Conservation (phyloP, 305 asterid species). For the Fraxinus platypoda region DNA sequence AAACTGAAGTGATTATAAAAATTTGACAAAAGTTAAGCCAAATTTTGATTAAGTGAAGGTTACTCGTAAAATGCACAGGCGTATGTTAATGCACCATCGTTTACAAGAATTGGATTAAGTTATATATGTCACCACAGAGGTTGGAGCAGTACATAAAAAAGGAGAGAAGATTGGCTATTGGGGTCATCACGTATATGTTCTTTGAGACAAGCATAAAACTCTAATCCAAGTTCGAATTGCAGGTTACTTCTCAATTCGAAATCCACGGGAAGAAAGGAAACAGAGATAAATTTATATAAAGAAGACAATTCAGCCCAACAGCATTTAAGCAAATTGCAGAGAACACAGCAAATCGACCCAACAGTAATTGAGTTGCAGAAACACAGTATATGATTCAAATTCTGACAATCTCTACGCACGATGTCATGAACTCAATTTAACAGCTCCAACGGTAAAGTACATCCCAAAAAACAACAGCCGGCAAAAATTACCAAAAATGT, state of each 20-base stretch:
- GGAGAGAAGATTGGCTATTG: neutral
- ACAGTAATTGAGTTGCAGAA: neutral
- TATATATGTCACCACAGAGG: neutral
- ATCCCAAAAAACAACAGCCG: constrained; percentile 11
- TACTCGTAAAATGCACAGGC: neutral
- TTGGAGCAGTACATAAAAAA: neutral
- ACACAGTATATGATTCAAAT: neutral
- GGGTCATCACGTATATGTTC: neutral
- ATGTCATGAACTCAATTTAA: neutral
- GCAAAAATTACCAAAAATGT: constrained; percentile 2
- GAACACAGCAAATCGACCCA: neutral
- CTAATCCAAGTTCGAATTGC: neutral
- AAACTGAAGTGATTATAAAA: neutral
- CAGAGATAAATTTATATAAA: neutral
- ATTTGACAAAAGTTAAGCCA: neutral
- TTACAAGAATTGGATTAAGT: neutral
- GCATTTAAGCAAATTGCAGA: neutral
- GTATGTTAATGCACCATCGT: neutral
- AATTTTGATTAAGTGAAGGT: neutral
- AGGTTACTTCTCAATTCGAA: neutral
- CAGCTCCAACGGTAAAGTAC: constrained; percentile 11
- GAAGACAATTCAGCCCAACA: neutral
- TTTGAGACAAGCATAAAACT: neutral
- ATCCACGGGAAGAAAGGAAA: neutral
- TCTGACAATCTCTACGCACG: neutral